phyloP scores from a whole-genome alignment of 2,329 filamentous ascomycete genomes.

The Didymella pomorum region DNA sequence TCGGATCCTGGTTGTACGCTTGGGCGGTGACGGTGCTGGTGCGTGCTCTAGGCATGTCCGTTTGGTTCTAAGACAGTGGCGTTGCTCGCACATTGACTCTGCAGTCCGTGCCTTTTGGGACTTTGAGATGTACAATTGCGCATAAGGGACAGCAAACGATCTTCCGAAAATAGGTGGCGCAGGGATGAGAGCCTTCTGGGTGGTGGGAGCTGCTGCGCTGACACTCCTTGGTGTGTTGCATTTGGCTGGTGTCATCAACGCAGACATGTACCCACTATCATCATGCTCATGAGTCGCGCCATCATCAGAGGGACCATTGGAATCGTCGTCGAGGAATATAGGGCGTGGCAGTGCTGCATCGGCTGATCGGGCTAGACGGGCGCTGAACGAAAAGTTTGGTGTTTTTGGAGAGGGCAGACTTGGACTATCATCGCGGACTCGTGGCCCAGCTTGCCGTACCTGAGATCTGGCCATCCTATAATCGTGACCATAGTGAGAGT shows the following conservation, averaged over 20 bases:
- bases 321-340: background rate
- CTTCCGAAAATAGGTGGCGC: background rate
- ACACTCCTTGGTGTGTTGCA: background rate
- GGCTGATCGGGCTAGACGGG: background rate
- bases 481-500: background rate
- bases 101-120: background rate
- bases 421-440: background rate
- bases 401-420: background rate
- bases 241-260: background rate
- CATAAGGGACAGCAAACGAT: background rate
- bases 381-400: background rate
- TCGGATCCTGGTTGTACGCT: background rate
- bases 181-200: background rate
- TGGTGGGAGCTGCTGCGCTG: background rate
- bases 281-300: background rate
- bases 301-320: background rate
- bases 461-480: background rate
- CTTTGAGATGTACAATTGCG: background rate
- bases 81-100: conserved; percentile 4
- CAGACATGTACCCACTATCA: conserved; percentile 3
- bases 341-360: background rate
- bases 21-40: background rate
- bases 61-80: conserved; percentile 14
- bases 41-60: conserved; percentile 12
- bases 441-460: background rate